Percentiles rank a stretch among this genome's conserved stretches.
Conservation (phyloP, 352 stramenopile genomes). For the Nannochloropsis limnetica region DNA sequence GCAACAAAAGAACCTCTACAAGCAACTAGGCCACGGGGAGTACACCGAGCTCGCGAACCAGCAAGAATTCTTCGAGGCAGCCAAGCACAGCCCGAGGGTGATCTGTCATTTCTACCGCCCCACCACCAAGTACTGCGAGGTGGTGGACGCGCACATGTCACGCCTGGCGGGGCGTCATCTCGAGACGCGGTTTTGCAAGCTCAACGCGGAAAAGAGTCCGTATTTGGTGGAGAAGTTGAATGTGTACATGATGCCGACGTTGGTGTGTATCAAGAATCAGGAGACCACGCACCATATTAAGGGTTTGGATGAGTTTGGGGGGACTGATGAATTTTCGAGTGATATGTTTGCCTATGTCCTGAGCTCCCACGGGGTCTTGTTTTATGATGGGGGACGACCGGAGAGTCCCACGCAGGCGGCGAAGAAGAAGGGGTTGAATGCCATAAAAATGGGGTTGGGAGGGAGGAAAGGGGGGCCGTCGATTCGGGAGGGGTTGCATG, state of each 20-base stretch:
- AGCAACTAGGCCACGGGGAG: constrained; percentile 49
- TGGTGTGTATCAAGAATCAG: constrained; percentile 80
- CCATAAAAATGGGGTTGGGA: not conserved
- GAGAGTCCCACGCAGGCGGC: constrained; percentile 22
- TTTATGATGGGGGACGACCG: not conserved
- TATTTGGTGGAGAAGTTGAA: constrained; percentile 83
- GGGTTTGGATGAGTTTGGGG: constrained; percentile 81
- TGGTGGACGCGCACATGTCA: constrained; percentile 76
- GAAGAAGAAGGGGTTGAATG: constrained; percentile 31
- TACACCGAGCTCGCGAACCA: constrained; percentile 77
- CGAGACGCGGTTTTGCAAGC: constrained; percentile 81
- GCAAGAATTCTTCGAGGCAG: constrained; percentile 80
- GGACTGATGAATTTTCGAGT: constrained; percentile 80
- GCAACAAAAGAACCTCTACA: constrained; percentile 41
- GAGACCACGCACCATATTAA: constrained; percentile 83
- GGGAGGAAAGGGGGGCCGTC: not conserved
- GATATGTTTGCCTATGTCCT: constrained; percentile 71
- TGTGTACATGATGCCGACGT: constrained; percentile 84
- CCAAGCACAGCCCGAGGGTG: constrained; percentile 72
- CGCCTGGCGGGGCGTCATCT: constrained; percentile 72
- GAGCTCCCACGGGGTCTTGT: constrained; percentile 14
- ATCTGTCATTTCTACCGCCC: constrained; percentile 86
- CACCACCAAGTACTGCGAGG: constrained; percentile 75
- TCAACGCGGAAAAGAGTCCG: constrained; percentile 84
- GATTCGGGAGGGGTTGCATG: not conserved